Conservation (phyloP, 176 grass and related monocot genomes). For the Eleusine coracana region DNA sequence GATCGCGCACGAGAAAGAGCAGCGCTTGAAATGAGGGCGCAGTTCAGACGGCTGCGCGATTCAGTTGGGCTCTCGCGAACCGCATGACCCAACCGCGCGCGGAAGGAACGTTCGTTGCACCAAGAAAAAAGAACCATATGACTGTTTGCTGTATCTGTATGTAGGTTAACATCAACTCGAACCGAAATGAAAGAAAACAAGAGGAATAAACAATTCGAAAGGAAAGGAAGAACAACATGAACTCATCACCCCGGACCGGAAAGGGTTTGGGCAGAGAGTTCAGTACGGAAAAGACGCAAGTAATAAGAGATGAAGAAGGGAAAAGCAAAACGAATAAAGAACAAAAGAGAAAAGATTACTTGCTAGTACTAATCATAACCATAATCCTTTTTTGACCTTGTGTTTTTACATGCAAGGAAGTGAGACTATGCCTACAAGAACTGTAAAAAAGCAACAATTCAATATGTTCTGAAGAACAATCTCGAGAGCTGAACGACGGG, state of each 20-base stretch:
- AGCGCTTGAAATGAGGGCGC: neutral
- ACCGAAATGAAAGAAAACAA: neutral
- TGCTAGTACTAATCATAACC: neutral
- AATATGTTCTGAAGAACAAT: neutral
- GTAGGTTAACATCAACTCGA: neutral
- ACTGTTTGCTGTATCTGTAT: neutral
- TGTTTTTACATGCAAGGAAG: conserved; percentile 14
- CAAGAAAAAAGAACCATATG: neutral
- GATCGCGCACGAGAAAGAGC: neutral
- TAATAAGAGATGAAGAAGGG: neutral
- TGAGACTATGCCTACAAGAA: neutral
- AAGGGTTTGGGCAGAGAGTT: neutral
- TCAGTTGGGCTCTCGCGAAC: conserved; percentile 35
- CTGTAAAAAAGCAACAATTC: neutral
- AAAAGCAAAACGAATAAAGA: conserved; percentile 16
- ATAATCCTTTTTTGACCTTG: neutral
- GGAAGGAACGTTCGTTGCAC: conserved; percentile 8
- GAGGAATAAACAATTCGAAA: no score
- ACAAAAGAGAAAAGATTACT: conserved; percentile 1
- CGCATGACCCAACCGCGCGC: conserved; percentile 56
- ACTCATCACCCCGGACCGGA: neutral
- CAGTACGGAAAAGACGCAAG: neutral
- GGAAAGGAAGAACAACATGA: neutral
- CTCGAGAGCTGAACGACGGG: neutral
- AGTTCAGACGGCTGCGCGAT: conserved; percentile 9